Percentiles rank a stretch among this genome's conserved stretches.
Conservation (phyloP, 2,329 filamentous ascomycete genomes). For the Neofusicoccum ribis region DNA sequence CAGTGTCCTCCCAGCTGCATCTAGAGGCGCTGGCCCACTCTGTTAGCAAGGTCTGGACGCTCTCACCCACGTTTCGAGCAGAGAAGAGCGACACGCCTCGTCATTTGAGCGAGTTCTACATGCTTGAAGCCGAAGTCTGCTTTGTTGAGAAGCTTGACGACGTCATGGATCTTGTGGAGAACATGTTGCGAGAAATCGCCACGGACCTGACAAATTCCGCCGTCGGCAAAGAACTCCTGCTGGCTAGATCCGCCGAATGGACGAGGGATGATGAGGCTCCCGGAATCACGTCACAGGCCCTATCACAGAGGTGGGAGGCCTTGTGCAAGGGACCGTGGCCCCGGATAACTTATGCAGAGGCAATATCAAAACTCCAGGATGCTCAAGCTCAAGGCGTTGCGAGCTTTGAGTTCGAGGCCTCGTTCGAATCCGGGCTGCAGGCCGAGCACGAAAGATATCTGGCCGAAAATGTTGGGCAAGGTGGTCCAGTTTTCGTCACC, state of each 20-base stretch:
- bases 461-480: slow-evolving; percentile 64
- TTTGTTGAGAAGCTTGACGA: slow-evolving; percentile 70
- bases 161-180: slow-evolving; percentile 79
- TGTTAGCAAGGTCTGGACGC: slow-evolving; percentile 86
- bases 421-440: slow-evolving; percentile 74
- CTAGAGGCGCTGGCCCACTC: slow-evolving; percentile 88
- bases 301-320: slow-evolving; percentile 71
- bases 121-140: slow-evolving; percentile 89
- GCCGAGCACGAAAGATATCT: slow-evolving; percentile 92
- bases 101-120: slow-evolving; percentile 97
- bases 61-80: slow-evolving; percentile 91
- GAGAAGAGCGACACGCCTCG: slow-evolving; percentile 91
- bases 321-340: slow-evolving; percentile 75
- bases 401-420: slow-evolving; percentile 67
- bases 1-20: slow-evolving; percentile 92
- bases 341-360: slow-evolving; percentile 78
- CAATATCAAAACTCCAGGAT: slow-evolving; percentile 67
- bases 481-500: slow-evolving; percentile 81
- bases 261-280: slow-evolving; percentile 30
- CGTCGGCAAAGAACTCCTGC: slow-evolving; percentile 58
- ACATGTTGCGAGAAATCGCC: slow-evolving; percentile 66
- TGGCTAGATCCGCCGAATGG: slow-evolving; percentile 43
- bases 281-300: slow-evolving; percentile 49
- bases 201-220: slow-evolving; percentile 50
- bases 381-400: slow-evolving; percentile 52